A percentile compares a stretch with the other conserved stretches of the same genome.
These are phyloP conservation scores for Luffa aegyptiaca DNA, from an alignment of 306 rosid species.

Conservation along the genomic window DNA sequence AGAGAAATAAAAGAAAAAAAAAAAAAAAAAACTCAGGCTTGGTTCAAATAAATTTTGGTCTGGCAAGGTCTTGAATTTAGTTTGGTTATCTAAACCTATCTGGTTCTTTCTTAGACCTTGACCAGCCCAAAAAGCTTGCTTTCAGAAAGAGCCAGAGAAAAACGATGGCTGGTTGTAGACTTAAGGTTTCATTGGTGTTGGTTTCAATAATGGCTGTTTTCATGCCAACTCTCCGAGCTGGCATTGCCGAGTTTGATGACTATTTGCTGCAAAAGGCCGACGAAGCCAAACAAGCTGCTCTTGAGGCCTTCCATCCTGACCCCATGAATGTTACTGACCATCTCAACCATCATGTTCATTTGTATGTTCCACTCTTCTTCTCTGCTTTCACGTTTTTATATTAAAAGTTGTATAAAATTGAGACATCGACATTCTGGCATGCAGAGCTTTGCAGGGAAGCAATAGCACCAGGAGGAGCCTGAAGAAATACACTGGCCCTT, in stretches of 20 bases:
- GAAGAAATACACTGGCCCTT: slow-evolving; percentile 7
- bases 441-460: slow-evolving; percentile 22
- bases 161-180: neutral
- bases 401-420: no score
- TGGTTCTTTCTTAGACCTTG: neutral
- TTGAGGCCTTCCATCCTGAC: slow-evolving; percentile 33
- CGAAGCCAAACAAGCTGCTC: slow-evolving; percentile 29
- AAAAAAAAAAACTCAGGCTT: neutral
- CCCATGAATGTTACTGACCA: slow-evolving; percentile 35
- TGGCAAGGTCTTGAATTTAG: slow-evolving; percentile 7
- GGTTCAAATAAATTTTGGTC: neutral
- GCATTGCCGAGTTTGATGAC: slow-evolving; percentile 32
- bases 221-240: slow-evolving; percentile 44
- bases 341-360: slow-evolving; percentile 30
- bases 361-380: slow-evolving; percentile 1
- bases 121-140: slow-evolving; percentile 3
- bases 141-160: neutral
- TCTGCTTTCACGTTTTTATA: no score
- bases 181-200: slow-evolving; percentile 19
- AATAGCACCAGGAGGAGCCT: slow-evolving; percentile 49
- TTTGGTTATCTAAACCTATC: neutral
- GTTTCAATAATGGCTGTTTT: slow-evolving; percentile 23
- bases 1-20: neutral
- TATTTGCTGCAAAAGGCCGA: slow-evolving; percentile 17
- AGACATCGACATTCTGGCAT: neutral